Evolutionary conservation across 371 early-diverging fungal genomes (phyloP), one percentile per base, ranked within the genome.

Genomic region (Mortierella sp.): DNA sequence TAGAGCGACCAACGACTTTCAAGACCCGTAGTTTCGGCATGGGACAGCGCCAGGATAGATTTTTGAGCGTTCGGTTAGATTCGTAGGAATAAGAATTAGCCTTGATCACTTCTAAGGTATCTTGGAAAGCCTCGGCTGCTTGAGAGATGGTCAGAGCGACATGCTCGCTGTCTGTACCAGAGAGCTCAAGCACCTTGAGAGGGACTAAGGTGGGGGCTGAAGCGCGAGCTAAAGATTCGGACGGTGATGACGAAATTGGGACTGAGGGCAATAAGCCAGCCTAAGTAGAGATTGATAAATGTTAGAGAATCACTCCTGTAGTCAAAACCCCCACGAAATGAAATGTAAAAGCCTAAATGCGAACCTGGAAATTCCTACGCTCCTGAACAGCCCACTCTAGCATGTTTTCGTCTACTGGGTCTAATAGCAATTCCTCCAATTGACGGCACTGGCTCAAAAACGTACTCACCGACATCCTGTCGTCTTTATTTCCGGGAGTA

Each of bases 381-480:
- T 81, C 82, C 15, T 65, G 61, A 9, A 81, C 82, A 43, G 82
- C 82, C 82, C 82, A 81, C 21, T 69, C 76, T 24, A 81, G 57
- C 60, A 76, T 40, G 21, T 69, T 41, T 32, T 76, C 76, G 48
- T 76, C 67, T 0, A 81, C 82, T 45, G 82, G 65, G 7, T 71
- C 68, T 36, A 81, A 41, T 33, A 72, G 19, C 36, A 81, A 47
- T 52, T 81, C 76, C 32, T 81, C 76, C 45, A 81, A n/a, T 15
- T 75, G 69, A 9, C 82, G 72, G 55, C 82, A 81, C 3, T 63
- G 76, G 50, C 82, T 81, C 70, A 81, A 57, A n/a, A 81, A 81
- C 0, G 43, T 45, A 41, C 67, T 65, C n/a, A 81, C 36, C 3
- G 66, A 33, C 70, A 81, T 81, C 21, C 63, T 65, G 8, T 63